Evolutionary conservation across 208 protist genomes (phyloP), one percentile per base, ranked within the genome.

Genomic region (Herpetomonas tarakana): DNA sequence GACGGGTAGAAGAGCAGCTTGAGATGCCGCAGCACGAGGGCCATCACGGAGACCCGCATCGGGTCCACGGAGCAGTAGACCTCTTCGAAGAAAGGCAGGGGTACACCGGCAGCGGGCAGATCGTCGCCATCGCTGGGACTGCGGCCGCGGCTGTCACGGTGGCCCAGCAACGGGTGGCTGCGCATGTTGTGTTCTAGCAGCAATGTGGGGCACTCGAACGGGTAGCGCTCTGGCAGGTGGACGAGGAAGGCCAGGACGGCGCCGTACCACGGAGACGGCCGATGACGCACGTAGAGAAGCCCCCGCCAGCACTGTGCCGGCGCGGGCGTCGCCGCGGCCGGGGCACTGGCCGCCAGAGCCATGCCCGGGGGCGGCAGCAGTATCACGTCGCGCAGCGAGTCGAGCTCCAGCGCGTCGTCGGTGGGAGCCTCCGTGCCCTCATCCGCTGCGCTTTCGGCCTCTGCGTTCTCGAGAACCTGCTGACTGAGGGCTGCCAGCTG

Each of bases 31-130:
- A 88, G 64, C 26, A 87, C 49, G 11, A 51, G 70, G 27, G 67
- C 63, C 81, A 92, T 80, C 49, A 92, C 81, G 1, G 85, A 88
- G 21, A 79, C 66, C 0, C 74, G 75, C 78, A 92, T 85, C 39
- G 85, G 85, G 66, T 88, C 85, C 2, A 83, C 39, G 9, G 57
- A 44, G 52, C 70, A 25, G 66, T 87, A 92, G 19, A 85, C 74
- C 3, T 81, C 64, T 3, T 88, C 81, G 29, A 92, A 86, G 0
- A 80, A 70, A 31, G 73, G 62, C 9, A 11, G 50, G 29, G 44
- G n/a, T 18, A 30, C 55, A 1, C 35, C 19, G 35, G 22, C 46
- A 12, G 18, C 26, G 18, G 44, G 22, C 3, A 25, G 21, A 2
- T 47, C 57, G 31, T 41, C 30, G 3, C 25, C 22, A n/a, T 18